A percentile compares a stretch with the other conserved stretches of the same genome.
Conservation (phyloP, 1,284 basidiomycete genomes). For the Trametes sp. region DNA sequence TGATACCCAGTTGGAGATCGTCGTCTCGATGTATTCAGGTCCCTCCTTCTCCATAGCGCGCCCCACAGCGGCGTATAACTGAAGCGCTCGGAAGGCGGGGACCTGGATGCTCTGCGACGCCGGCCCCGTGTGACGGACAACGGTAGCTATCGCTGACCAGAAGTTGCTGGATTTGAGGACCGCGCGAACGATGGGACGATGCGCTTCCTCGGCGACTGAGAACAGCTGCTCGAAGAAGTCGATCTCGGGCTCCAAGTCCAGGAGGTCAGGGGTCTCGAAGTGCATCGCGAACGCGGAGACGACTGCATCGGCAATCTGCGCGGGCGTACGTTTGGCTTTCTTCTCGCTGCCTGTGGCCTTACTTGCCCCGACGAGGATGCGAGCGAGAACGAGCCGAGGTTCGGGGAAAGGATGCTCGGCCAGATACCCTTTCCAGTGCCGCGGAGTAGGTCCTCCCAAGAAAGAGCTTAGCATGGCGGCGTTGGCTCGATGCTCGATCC, state of each 20-base stretch:
- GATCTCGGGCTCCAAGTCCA: background rate
- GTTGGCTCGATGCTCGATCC: background rate
- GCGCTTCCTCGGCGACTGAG: background rate
- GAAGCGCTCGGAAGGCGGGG: background rate
- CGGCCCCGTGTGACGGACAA: background rate
- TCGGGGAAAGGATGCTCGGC: conserved; percentile 5
- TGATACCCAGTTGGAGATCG: conserved; percentile 1
- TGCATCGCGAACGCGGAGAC: background rate
- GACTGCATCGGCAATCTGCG: conserved; percentile 12
- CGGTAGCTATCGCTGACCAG: background rate
- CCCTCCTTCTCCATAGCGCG: background rate
- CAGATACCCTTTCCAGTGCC: background rate
- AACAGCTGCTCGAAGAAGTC: background rate
- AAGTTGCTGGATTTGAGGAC: background rate
- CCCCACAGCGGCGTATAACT: background rate
- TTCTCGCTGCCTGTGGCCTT: background rate
- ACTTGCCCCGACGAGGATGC: conserved; percentile 16
- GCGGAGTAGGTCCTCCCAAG: background rate
- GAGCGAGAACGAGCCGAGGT: background rate
- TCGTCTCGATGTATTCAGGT: background rate
- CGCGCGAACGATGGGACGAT: background rate
- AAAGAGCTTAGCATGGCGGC: conserved; percentile 1
- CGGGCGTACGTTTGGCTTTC: conserved; percentile 14
- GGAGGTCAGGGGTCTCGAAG: background rate
- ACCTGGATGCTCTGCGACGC: background rate